Evolutionary conservation across 2,329 filamentous ascomycete species (phyloP), one percentile per base, ranked within the genome.

Genomic region (Talaromyces sp.): DNA sequence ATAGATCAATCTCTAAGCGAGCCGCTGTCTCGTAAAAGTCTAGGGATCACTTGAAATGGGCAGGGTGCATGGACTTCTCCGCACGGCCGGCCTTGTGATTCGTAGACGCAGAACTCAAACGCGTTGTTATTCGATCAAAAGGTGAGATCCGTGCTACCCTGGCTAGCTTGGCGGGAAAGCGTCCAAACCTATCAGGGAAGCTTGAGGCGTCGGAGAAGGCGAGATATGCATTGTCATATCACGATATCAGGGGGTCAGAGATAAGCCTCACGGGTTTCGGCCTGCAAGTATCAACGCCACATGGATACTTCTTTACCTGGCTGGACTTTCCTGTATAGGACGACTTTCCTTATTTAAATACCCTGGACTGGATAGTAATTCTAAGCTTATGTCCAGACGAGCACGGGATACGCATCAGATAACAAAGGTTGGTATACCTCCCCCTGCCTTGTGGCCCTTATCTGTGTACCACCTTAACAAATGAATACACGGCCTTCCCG

Each of bases 181-280:
- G 36, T 44, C 59, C 58, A 65, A 58, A 54, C 65, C 59, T 51
- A 63, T 47, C 33, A 61, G 39, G 65, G 65, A 55, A 69, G 47
- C 53, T 68, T 24, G 35, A 68, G 49, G 62, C 66, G 66, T 62
- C 41, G 44, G 49, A 66, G 51, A 60, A 65, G 66, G 60, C 36
- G 46, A 51, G 39, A 52, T 37, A 36, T 29, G 45, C 44, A 47
- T 59, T 59, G 57, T 59, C 56, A 49, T 44, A 4, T 33, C 19
- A 41, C 30, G 51, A 52, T 54, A 54, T 39, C 24, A 51, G 17
- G 32, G n/a, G 37, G 40, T 29, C 35, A 50, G 33, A 54, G 54
- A 57, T 59, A 59, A 59, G 49, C 30, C 40, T 40, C 27, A 24
- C 45, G 52, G 20, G 10, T 19, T 32, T 29, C 24, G 46, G 54